Percentiles rank a stretch among this genome's conserved stretches.
These are phyloP conservation scores for Cladosporium phlei DNA, from an alignment of 2,329 filamentous ascomycete species.

Conservation along the genomic window DNA sequence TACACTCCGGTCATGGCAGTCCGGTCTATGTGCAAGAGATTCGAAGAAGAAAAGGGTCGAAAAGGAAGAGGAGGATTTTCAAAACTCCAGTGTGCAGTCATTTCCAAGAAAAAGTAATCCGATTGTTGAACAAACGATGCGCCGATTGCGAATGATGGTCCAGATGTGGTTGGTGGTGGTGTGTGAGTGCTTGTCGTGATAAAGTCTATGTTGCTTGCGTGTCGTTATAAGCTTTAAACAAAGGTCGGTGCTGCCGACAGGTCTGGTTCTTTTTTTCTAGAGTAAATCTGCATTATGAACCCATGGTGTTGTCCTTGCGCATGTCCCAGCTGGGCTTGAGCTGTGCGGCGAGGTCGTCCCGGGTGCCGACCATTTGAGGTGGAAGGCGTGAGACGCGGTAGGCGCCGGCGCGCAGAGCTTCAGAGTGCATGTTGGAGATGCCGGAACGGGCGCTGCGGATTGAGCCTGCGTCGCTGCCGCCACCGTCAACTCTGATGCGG, in stretches of 20 bases:
- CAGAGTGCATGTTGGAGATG: slow-evolving; percentile 64
- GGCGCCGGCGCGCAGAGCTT: slow-evolving; percentile 73
- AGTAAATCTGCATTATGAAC: not conserved
- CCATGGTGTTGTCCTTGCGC: slow-evolving; percentile 21
- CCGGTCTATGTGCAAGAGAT: too few relatives aligned
- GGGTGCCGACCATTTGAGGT: slow-evolving; percentile 73
- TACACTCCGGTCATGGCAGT: too few relatives aligned
- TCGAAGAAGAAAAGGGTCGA: too few relatives aligned
- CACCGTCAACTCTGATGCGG: slow-evolving; percentile 58
- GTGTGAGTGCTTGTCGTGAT: slow-evolving; percentile 12
- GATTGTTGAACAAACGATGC: too few relatives aligned
- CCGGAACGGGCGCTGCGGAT: slow-evolving; percentile 69
- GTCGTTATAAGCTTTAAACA: slow-evolving; percentile 7
- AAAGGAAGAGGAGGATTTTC: too few relatives aligned
- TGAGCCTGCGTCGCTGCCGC: slow-evolving; percentile 43
- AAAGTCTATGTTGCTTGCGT: slow-evolving; percentile 10
- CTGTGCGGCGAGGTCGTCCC: slow-evolving; percentile 58
- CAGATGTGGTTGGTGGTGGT: too few relatives aligned
- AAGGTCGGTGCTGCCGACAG: slow-evolving; percentile 5
- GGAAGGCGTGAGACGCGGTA: slow-evolving; percentile 84
- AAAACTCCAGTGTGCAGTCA: too few relatives aligned
- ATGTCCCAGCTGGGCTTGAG: slow-evolving; percentile 55
- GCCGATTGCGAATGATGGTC: too few relatives aligned
- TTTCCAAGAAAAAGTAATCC: too few relatives aligned
- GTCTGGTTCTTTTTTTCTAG: not conserved